These are phyloP conservation scores for Eucalyptus regnans DNA, from an alignment of 345 rosid genomes.

Conservation along the genomic window DNA sequence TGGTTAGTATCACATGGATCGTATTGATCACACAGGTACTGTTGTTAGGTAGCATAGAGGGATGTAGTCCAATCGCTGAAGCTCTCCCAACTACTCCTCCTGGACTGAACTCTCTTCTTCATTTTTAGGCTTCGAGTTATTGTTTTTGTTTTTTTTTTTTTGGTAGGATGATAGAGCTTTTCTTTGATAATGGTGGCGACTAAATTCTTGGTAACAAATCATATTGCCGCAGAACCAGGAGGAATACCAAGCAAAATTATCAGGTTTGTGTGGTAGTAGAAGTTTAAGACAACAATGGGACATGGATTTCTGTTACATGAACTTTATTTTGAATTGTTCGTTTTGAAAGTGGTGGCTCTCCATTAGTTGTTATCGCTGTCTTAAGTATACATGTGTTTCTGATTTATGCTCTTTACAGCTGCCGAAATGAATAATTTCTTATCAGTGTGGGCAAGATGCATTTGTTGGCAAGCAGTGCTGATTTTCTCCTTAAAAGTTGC, in stretches of 20 bases:
- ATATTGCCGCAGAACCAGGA: not conserved
- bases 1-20: not conserved
- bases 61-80: not conserved
- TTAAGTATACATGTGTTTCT: not conserved
- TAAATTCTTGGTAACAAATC: not conserved
- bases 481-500: not conserved
- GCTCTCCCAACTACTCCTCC: not conserved
- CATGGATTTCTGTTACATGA: not conserved
- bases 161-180: no score
- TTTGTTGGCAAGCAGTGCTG: not conserved
- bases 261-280: not conserved
- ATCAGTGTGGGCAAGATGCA: not conserved
- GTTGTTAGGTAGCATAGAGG: no score
- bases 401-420: not conserved
- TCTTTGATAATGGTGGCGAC: not conserved
- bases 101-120: not conserved
- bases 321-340: not conserved
- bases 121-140: not conserved
- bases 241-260: not conserved
- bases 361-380: not conserved
- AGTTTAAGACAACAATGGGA: not conserved
- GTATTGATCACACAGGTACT: not conserved
- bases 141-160: not conserved
- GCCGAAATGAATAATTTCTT: not conserved
- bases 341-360: no score